Evolutionary conservation across 805 yeast genomes (phyloP).

Genomic region (Ogataea methanolica): DNA sequence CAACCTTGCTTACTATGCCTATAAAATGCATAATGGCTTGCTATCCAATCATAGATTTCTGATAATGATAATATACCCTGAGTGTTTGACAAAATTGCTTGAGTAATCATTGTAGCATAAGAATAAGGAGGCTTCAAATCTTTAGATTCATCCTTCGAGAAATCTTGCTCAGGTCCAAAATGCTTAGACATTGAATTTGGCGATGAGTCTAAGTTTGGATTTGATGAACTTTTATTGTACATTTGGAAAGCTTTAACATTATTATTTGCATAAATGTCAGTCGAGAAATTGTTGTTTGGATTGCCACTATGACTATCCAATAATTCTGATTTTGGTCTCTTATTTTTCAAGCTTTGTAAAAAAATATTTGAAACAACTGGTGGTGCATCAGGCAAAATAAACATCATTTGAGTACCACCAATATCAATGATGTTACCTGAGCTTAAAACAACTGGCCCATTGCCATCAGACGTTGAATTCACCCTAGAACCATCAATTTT

Average conservation of each 20-base stretch:
- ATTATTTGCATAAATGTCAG: conserved; percentile 16
- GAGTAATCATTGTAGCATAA: conserved; percentile 97
- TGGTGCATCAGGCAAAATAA: conserved; percentile 85
- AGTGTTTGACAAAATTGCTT: conserved; percentile 82
- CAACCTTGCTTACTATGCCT: conserved; percentile 92
- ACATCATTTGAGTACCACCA: conserved; percentile 99
- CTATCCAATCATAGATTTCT: conserved; percentile 90
- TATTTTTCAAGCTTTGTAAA: conserved; percentile 32
- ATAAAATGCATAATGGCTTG: conserved; percentile 84
- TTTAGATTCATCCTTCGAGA: conserved; percentile 85
- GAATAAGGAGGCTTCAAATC: conserved; percentile 96
- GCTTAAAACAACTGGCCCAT: conserved; percentile 48
- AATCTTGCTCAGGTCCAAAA: conserved; percentile 40
- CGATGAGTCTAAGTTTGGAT: conserved; percentile 5
- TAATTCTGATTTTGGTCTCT: conserved; percentile 19
- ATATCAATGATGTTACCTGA: conserved; percentile 92
- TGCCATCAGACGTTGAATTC: conserved; percentile 34
- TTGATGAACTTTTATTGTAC: conserved; percentile 37
- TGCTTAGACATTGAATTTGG: conserved; percentile 9
- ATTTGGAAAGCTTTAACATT: conserved; percentile 48
- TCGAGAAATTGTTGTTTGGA: neutral
- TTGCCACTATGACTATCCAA: conserved; percentile 8
- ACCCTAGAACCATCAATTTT: conserved; percentile 70
- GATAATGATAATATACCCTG: conserved; percentile 87
- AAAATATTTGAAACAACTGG: conserved; percentile 59